Evolutionary conservation across 2,329 filamentous ascomycete genomes (phyloP), one percentile per base, ranked within the genome.

Genomic region (Penicillium sp.): DNA sequence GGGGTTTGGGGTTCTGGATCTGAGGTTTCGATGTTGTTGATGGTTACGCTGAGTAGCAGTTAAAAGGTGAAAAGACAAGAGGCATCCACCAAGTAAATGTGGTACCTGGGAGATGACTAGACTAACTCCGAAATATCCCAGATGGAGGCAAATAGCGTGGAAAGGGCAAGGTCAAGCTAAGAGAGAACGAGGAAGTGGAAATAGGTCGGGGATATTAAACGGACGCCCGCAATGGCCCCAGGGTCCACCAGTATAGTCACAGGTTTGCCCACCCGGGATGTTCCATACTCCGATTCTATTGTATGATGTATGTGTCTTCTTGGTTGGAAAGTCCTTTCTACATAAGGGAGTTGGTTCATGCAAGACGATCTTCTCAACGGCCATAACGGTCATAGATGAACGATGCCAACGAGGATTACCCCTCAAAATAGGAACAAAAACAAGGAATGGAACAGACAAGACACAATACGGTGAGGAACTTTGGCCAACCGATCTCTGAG

Each of bases 201-300:
- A 66, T 64, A 65, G 56, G 38, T 49, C 46, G 41, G 34, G 46
- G 56, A 57, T 59, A 58, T 57, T 60, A 60, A 59, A 50, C 44
- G 46, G 51, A 55, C 45, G 52, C 45, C 52, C 50, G 39, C 50
- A 36, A 49, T 45, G 35, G 44, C 38, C 31, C 43, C 36, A 54
- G 52, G 58, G 49, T 58, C 58, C 58, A 60, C 57, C 28, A 45
- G 35, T 46, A 31, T 52, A 52, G 41, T 44, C 41, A 41, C 43
- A 41, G 31, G 49, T 44, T 41, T 56, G 39, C 35, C 37, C 30
- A 41, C 39, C 34, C 38, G 29, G 39, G 29, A 48, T 42, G 31
- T 35, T 12, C 22, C 47, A 50, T 40, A 37, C 37, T 19, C 28
- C n/a, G 19, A 29, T 34, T 12, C 16, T 35, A n/a, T 18, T 35